These are phyloP conservation scores for Delonix regia DNA, from an alignment of 306 rosid genomes.

Conservation along the genomic window DNA sequence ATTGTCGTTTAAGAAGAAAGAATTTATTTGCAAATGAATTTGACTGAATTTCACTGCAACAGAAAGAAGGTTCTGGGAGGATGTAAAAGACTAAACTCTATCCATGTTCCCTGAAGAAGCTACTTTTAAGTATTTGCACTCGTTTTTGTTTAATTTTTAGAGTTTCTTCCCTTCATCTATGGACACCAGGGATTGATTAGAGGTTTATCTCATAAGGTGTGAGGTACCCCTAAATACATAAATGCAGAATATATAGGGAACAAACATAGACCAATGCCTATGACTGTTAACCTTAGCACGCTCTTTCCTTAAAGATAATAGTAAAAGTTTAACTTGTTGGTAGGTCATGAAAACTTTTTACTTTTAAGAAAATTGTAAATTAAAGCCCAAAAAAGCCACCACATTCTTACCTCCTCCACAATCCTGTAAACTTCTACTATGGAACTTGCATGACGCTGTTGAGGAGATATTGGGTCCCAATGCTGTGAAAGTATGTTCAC, in stretches of 20 bases:
- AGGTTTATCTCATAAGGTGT: background rate
- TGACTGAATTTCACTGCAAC: constrained; percentile 14
- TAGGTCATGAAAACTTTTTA: constrained; percentile 20
- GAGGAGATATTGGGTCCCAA: constrained; percentile 95
- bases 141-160: background rate
- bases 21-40: constrained; percentile 25
- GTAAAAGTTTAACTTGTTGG: constrained; percentile 2
- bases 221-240: background rate
- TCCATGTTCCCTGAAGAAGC: constrained; percentile 20
- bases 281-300: background rate
- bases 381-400: constrained; percentile 13
- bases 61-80: constrained; percentile 21
- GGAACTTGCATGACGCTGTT: constrained; percentile 92
- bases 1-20: constrained; percentile 8
- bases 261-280: constrained; percentile 10
- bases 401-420: constrained; percentile 85
- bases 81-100: constrained; percentile 13
- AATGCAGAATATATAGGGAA: constrained; percentile 13
- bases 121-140: constrained; percentile 15
- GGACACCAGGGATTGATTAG: background rate
- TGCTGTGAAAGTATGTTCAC: constrained; percentile 56
- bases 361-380: constrained; percentile 14
- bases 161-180: constrained; percentile 9
- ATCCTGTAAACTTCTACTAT: constrained; percentile 97
- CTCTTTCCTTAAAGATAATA: background rate